Conservation (phyloP, 345 rosid genomes). For the Melaleuca quinquenervia region DNA sequence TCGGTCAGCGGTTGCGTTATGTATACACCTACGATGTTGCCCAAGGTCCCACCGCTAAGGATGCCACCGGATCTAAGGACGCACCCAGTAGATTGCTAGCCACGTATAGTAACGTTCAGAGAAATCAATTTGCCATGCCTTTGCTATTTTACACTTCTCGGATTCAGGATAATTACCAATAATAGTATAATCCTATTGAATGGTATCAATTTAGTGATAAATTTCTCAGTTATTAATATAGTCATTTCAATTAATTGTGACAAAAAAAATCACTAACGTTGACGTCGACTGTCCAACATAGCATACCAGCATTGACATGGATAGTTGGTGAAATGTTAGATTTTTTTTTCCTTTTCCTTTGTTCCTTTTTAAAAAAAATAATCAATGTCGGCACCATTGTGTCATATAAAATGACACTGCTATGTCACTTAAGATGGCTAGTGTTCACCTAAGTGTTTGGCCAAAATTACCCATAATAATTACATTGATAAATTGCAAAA, state of each 20-base stretch:
- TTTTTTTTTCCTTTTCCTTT: too few relatives aligned
- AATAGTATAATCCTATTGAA: background rate
- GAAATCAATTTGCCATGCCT: background rate
- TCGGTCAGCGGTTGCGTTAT: background rate
- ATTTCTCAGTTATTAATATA: background rate
- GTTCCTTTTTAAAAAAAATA: too few relatives aligned
- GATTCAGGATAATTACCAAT: background rate
- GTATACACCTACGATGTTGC: background rate
- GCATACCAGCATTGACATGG: rapidly evolving
- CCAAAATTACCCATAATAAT: background rate
- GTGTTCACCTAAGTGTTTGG: background rate
- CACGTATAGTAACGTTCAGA: background rate
- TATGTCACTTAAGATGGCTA: rapidly evolving
- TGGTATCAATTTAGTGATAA: rapidly evolving
- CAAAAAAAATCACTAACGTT: background rate
- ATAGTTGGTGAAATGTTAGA: background rate
- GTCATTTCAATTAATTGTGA: background rate
- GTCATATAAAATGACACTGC: too few relatives aligned
- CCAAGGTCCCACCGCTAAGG: too few relatives aligned
- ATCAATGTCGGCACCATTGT: too few relatives aligned
- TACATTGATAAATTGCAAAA: background rate
- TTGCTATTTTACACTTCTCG: background rate
- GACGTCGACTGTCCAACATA: background rate
- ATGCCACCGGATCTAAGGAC: background rate
- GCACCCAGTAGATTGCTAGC: background rate